Evolutionary conservation across 1,139 yeast species (phyloP).

Genomic region (Taiozyma sp.): DNA sequence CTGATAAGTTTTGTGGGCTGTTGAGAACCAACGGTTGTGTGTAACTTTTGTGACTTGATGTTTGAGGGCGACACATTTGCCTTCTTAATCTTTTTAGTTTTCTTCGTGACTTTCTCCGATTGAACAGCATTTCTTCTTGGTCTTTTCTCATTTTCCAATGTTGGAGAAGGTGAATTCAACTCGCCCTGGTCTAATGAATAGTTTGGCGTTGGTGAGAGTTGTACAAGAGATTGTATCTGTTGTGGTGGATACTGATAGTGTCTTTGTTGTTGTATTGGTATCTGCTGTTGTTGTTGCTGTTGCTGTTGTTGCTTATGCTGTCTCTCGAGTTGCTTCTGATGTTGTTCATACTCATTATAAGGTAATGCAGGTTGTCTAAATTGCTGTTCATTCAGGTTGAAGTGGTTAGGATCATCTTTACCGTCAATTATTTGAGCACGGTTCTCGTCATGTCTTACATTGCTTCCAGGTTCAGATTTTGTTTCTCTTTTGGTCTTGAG

Average conservation of each 20-base stretch:
- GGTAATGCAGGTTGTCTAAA: conserved; percentile 15
- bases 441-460: conserved; percentile 1
- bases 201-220: conserved; percentile 7
- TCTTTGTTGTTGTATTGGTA: conserved; percentile 14
- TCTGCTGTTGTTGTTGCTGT: conserved; percentile 1
- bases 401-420: conserved; percentile 3
- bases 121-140: conserved; percentile 18
- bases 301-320: conserved; percentile 1
- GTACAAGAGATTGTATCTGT: conserved; percentile 8
- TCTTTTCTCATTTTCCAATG: conserved; percentile 1
- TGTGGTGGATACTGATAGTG: conserved; percentile 14
- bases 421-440: not conserved
- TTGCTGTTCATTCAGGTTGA: conserved; percentile 8
- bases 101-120: conserved; percentile 1
- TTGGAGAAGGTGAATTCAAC: conserved; percentile 7
- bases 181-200: conserved; percentile 1
- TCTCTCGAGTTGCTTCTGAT: conserved; percentile 7
- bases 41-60: not conserved
- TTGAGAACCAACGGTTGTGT: not conserved
- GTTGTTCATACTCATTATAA: conserved; percentile 11
- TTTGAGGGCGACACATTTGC: not conserved
- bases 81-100: not conserved
- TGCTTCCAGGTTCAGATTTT: conserved; percentile 21
- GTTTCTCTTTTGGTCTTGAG: conserved; percentile 9
- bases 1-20: not conserved